A percentile compares a stretch with the other conserved stretches of the same genome.
Evolutionary conservation across 129 eudicot genomes (phyloP).

Genomic region (Daucus carota): DH1_v3.0 NC_030385.2:31611001-31611500

Average conservation of each 20-base stretch:
- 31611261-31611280: no score
- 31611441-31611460: constrained; percentile 77
- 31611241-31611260: no score
- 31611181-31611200: no score
- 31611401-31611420: constrained; percentile 77
- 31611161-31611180: no score
- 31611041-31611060: constrained; percentile 68
- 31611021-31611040: constrained; percentile 75
- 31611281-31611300: no score
- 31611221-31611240: no score
- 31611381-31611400: constrained; percentile 61
- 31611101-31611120: neutral
- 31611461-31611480: constrained; percentile 56
- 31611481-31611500: constrained; percentile 42
- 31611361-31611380: no score
- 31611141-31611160: no score
- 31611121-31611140: no score
- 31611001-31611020: constrained; percentile 55
- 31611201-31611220: no score
- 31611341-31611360: neutral
- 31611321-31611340: no score
- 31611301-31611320: no score
- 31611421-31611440: constrained; percentile 71
- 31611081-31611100: neutral
- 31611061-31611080: constrained; percentile 24